These are phyloP conservation scores for Termitomyces sp. DNA, from an alignment of 768 basidiomycete species.

Conservation along the genomic window DNA sequence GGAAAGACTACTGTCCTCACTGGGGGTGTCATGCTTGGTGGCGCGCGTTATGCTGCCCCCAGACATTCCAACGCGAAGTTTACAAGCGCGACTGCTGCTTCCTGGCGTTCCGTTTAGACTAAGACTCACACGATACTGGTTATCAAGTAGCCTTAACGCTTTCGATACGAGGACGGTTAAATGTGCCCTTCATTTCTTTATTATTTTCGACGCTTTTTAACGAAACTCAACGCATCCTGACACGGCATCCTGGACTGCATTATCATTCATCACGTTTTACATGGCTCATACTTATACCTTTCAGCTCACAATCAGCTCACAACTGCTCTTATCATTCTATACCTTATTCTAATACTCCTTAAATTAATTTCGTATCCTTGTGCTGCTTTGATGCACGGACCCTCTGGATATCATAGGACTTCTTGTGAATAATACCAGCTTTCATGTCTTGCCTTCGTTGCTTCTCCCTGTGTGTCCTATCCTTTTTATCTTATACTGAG, in stretches of 20 bases:
- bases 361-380: constrained; percentile 4
- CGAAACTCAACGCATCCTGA: constrained; percentile 6
- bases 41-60: constrained; percentile 22
- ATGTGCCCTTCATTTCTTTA: constrained; percentile 10
- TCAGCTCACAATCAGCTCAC: too few species aligned
- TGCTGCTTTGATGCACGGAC: constrained; percentile 8
- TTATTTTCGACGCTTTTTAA: constrained; percentile 14
- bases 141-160: constrained; percentile 12
- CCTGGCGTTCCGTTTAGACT: constrained; percentile 56
- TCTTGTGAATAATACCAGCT: neutral
- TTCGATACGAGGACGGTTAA: constrained; percentile 7
- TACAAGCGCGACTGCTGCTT: constrained; percentile 29
- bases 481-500: neutral
- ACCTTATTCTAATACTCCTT: constrained; percentile 7
- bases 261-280: constrained; percentile 6
- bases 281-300: constrained; percentile 5
- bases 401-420: constrained; percentile 9
- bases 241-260: constrained; percentile 10
- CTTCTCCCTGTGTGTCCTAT: neutral
- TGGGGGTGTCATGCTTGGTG: constrained; percentile 84
- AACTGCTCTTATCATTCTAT: neutral
- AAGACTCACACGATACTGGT: constrained; percentile 9
- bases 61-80: constrained; percentile 23
- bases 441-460: neutral
- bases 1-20: constrained; percentile 87